These are phyloP conservation scores for Wallacemonas sp. DNA, from an alignment of 208 protist genomes.

Conservation along the genomic window DNA sequence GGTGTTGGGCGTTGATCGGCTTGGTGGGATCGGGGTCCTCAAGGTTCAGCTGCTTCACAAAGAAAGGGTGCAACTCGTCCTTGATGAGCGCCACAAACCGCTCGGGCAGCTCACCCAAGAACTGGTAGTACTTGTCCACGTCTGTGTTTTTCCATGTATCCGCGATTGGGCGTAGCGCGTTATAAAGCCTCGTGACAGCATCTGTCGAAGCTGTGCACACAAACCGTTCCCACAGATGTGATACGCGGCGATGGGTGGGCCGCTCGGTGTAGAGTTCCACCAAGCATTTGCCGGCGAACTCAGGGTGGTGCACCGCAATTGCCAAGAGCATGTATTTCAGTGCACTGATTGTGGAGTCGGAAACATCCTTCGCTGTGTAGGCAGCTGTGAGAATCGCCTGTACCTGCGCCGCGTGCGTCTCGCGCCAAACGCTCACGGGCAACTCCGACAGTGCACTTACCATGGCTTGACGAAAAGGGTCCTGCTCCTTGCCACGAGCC, in stretches of 20 bases:
- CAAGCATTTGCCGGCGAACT: neutral
- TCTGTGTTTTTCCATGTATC: neutral
- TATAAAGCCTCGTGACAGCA: neutral
- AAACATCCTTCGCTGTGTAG: slow-evolving; percentile 22
- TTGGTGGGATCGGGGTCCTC: neutral
- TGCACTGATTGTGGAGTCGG: neutral
- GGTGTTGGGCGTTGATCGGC: neutral
- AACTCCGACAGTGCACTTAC: slow-evolving; percentile 10
- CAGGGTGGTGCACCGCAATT: neutral
- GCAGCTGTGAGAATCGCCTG: slow-evolving; percentile 11
- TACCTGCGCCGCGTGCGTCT: slow-evolving; percentile 6
- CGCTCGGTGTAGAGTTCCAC: neutral
- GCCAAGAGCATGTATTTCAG: slow-evolving; percentile 13
- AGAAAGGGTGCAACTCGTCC: neutral
- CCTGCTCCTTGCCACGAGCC: slow-evolving; percentile 27
- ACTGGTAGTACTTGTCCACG: neutral
- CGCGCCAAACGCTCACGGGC: slow-evolving; percentile 14
- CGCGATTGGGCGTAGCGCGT: neutral
- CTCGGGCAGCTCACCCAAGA: neutral
- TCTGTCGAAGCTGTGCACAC: neutral
- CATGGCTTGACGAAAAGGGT: slow-evolving; percentile 18
- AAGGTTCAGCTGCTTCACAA: neutral
- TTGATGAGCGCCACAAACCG: neutral
- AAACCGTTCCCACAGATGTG: neutral
- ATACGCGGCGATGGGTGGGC: slow-evolving; percentile 4